These are phyloP conservation scores for Tricholoma hemisulphureum DNA, from an alignment of 768 basidiomycete genomes.

Conservation along the genomic window DNA sequence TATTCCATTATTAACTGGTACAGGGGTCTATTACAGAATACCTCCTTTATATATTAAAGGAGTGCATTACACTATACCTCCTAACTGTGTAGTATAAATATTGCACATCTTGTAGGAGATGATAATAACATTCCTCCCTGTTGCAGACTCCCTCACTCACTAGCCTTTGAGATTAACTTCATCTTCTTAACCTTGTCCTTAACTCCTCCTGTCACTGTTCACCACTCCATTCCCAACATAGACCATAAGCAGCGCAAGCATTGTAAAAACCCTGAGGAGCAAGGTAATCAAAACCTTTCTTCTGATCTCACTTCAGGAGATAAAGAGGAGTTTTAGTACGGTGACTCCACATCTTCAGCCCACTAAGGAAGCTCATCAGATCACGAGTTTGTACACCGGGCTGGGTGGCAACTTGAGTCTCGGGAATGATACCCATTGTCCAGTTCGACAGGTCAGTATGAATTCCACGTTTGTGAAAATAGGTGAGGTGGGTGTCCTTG, in stretches of 20 bases:
- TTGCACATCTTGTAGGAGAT: too few species aligned
- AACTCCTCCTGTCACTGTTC: too few species aligned
- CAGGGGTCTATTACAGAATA: too few species aligned
- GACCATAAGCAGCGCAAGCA: slow-evolving; percentile 14
- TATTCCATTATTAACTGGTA: too few species aligned
- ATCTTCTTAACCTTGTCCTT: too few species aligned
- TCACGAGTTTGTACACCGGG: slow-evolving; percentile 17
- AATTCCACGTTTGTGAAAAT: slow-evolving; percentile 2
- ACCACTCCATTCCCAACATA: too few species aligned
- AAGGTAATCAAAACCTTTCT: slow-evolving; percentile 23
- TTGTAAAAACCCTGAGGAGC: slow-evolving; percentile 22
- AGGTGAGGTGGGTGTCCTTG: slow-evolving; percentile 4
- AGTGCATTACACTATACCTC: too few species aligned
- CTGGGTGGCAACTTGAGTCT: slow-evolving; percentile 16
- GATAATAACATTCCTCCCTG: too few species aligned
- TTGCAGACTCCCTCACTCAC: too few species aligned
- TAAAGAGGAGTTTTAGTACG: slow-evolving; percentile 10
- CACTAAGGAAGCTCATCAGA: slow-evolving; percentile 12
- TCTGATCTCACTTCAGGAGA: slow-evolving; percentile 18
- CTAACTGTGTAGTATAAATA: too few species aligned
- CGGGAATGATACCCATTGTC: slow-evolving; percentile 12
- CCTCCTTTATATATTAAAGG: too few species aligned
- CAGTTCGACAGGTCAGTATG: background rate
- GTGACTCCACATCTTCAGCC: slow-evolving; percentile 13
- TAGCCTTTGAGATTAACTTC: too few species aligned